Percentiles rank a stretch among this genome's conserved stretches.
These are phyloP conservation scores for Vaccinium darrowii DNA, from an alignment of 148 eudicot genomes.

Conservation along the genomic window DNA sequence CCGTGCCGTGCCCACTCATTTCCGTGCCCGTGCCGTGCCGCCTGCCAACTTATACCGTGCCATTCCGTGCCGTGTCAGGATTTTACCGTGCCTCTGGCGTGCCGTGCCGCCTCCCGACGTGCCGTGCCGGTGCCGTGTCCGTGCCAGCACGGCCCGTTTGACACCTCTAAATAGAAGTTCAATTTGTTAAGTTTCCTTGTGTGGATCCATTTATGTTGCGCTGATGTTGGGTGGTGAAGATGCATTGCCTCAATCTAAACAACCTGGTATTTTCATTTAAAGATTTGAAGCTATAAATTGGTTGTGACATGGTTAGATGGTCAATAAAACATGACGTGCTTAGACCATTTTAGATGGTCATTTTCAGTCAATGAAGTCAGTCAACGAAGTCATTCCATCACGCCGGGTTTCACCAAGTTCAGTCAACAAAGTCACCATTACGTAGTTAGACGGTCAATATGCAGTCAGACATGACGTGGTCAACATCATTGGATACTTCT, in stretches of 20 bases:
- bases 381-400: not conserved
- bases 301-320: not conserved
- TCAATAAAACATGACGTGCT: too few species aligned
- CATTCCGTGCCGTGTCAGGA: too few species aligned
- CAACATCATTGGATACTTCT: not conserved
- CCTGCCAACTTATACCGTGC: too few species aligned
- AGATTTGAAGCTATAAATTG: not conserved
- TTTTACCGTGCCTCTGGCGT: too few species aligned
- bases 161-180: too few species aligned
- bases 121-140: too few species aligned
- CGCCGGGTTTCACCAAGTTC: not conserved
- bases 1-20: too few species aligned
- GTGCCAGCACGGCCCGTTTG: too few species aligned
- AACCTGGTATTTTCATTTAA: constrained; percentile 14
- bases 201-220: not conserved
- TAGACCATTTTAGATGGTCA: not conserved
- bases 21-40: too few species aligned
- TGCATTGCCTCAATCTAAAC: constrained; percentile 15
- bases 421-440: not conserved
- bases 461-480: not conserved
- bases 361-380: constrained; percentile 5
- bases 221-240: constrained; percentile 8
- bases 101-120: too few species aligned
- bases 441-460: not conserved
- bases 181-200: not conserved